These are phyloP conservation scores for Artemisia tridentata DNA, from an alignment of 129 eudicot species.

Conservation along the genomic window DNA sequence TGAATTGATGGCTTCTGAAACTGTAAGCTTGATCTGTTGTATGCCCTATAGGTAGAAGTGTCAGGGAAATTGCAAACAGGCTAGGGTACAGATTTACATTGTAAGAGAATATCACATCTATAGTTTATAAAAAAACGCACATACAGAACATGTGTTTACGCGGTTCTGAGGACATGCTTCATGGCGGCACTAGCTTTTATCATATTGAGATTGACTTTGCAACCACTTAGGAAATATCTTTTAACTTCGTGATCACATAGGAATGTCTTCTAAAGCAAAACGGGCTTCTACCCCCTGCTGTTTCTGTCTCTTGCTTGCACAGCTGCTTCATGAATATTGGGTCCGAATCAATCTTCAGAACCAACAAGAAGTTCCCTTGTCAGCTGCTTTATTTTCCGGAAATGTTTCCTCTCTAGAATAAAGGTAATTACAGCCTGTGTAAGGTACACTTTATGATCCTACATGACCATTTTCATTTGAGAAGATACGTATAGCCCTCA, in stretches of 20 bases:
- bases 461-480: not conserved
- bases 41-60: slow-evolving; percentile 12
- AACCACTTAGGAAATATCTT: not conserved
- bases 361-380: not conserved
- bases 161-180: not conserved
- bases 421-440: slow-evolving; percentile 4
- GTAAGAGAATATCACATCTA: not conserved
- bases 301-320: not conserved
- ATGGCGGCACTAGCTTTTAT: too few relatives aligned
- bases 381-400: not conserved
- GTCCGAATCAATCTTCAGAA: not conserved
- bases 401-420: slow-evolving; percentile 8
- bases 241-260: too few relatives aligned
- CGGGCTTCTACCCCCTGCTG: not conserved
- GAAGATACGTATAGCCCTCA: not conserved
- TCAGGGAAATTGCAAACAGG: not conserved
- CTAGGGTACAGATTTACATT: not conserved
- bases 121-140: not conserved
- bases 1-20: slow-evolving; percentile 23
- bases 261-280: not conserved
- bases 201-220: not conserved
- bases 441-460: slow-evolving; percentile 12
- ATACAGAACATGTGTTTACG: not conserved
- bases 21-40: slow-evolving; percentile 17
- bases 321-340: not conserved